Conservation (phyloP, 176 grass and related monocot species). For the Poa pratensis region DNA sequence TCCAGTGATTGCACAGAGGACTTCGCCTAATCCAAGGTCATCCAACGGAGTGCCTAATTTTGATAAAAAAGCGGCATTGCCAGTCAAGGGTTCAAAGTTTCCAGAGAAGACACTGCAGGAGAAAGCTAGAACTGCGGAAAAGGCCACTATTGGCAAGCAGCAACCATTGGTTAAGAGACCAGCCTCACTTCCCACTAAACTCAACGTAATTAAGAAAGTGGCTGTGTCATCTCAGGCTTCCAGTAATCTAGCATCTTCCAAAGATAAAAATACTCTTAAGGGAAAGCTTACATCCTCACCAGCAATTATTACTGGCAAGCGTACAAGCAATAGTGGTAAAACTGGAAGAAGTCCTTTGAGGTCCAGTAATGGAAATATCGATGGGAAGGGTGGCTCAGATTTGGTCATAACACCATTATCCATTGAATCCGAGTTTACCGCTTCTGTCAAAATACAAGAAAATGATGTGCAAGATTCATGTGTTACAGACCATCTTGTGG, state of each 20-base stretch:
- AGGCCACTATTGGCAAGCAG: conserved; percentile 42
- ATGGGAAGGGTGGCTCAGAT: conserved; percentile 26
- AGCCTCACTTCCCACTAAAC: conserved; percentile 42
- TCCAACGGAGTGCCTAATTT: conserved; percentile 41
- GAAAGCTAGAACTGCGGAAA: conserved; percentile 43
- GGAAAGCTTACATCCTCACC: conserved; percentile 40
- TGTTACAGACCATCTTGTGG: conserved; percentile 12
- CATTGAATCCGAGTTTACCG: conserved; percentile 27
- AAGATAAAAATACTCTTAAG: conserved; percentile 29
- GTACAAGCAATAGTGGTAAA: conserved; percentile 31
- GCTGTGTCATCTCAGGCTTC: conserved; percentile 40
- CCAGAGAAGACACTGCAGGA: conserved; percentile 35
- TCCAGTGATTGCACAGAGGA: conserved; percentile 38
- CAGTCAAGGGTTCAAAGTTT: conserved; percentile 43
- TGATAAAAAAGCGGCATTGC: conserved; percentile 32
- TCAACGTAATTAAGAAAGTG: conserved; percentile 40
- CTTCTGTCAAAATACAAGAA: conserved; percentile 34
- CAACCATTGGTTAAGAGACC: conserved; percentile 41
- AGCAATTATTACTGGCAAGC: conserved; percentile 25
- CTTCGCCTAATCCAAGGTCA: conserved; percentile 38
- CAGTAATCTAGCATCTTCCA: conserved; percentile 43
- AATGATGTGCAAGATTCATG: conserved; percentile 35
- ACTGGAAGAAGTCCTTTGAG: not conserved
- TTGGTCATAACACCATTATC: conserved; percentile 30
- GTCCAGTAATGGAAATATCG: conserved; percentile 19